phyloP scores from a whole-genome alignment of 1,284 basidiomycete genomes.

The Trichosporon asahii region DNA sequence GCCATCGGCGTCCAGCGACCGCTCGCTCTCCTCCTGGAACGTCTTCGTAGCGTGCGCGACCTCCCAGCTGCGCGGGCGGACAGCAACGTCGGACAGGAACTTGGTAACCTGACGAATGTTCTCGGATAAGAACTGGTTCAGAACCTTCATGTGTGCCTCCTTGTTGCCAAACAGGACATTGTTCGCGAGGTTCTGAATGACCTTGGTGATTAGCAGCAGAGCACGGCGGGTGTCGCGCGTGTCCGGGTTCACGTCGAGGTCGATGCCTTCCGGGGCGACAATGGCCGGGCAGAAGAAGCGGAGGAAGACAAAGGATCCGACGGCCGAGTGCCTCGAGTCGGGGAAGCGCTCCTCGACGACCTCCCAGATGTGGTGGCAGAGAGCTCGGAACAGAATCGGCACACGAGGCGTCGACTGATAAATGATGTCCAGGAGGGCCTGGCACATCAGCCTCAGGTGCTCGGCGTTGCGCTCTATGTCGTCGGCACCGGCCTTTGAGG shows the following conservation, averaged over 20 bases:
- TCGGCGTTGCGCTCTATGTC: slow-evolving; percentile 67
- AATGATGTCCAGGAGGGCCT: slow-evolving; percentile 72
- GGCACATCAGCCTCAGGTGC: slow-evolving; percentile 69
- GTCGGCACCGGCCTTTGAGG: slow-evolving; percentile 60
- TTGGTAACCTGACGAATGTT: slow-evolving; percentile 77
- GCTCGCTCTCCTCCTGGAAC: slow-evolving; percentile 39
- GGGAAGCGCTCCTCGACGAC: slow-evolving; percentile 78
- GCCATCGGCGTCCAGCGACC: slow-evolving; percentile 36
- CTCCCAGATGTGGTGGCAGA: slow-evolving; percentile 77
- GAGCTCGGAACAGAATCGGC: slow-evolving; percentile 79
- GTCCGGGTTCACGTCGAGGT: slow-evolving; percentile 71
- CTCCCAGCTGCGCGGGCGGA: slow-evolving; percentile 40
- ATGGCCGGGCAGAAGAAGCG: slow-evolving; percentile 72
- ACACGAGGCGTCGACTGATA: slow-evolving; percentile 66
- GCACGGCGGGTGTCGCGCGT: slow-evolving; percentile 64
- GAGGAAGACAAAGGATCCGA: slow-evolving; percentile 88
- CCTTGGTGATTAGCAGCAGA: slow-evolving; percentile 79
- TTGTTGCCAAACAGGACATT: slow-evolving; percentile 89
- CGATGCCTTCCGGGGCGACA: slow-evolving; percentile 76
- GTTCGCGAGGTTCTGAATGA: slow-evolving; percentile 87
- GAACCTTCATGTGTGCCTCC: slow-evolving; percentile 68
- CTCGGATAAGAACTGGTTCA: slow-evolving; percentile 72
- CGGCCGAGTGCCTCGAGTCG: slow-evolving; percentile 75
- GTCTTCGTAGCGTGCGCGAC: slow-evolving; percentile 35
- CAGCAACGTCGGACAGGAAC: slow-evolving; percentile 76